Evolutionary conservation across 2,329 filamentous ascomycete species (phyloP), one percentile per base, ranked within the genome.

Genomic region (Fusarium continuum): DNA sequence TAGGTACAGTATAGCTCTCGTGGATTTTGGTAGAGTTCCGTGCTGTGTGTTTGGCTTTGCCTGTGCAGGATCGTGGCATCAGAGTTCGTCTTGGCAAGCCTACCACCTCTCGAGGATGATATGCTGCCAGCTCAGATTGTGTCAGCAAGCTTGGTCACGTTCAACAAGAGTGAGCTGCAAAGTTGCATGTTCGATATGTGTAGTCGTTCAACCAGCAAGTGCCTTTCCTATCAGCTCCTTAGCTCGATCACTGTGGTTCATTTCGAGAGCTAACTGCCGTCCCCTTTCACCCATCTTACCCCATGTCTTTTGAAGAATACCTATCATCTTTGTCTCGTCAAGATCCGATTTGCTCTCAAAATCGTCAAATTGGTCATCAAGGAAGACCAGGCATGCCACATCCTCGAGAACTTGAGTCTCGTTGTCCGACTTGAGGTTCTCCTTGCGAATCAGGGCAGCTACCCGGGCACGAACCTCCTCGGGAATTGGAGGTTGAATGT

Each of bases 321-420:
- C 79, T 17, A 94, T 74, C 57, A 92, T 87, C 82, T 95, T 96
- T 45, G 87, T 88, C 77, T 94, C 91, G 71, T 92, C 90, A 14
- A 83, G 73, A 49, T 88, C 83, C 23, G 85, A 83, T 72, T 83
- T 81, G 66, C 75, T 82, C 80, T 92, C 89, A 76, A 95, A 96
- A 45, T 84, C 85, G 70, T 93, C 92, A 63, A 96, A 90, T 73
- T 95, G 91, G 73, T 94, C 91, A 73, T 95, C 92, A 65, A 96
- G 77, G 74, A 96, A 96, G 23, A 96, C 92, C 51, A 96, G 78
- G 73, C 92, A 96, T 4, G 92, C 92, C 39, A 92, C 90, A 77
- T 96, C 92, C 79, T 96, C 92, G 61, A 96, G 80, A 7, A 86
- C 82, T 79, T 94, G 90, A 50, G 89, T 88, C 74, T 92, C 89